A percentile compares a stretch with the other conserved stretches of the same genome.
phyloP scores from a whole-genome alignment of 2,329 filamentous ascomycete genomes.

The Sporothrix brasiliensis region DNA sequence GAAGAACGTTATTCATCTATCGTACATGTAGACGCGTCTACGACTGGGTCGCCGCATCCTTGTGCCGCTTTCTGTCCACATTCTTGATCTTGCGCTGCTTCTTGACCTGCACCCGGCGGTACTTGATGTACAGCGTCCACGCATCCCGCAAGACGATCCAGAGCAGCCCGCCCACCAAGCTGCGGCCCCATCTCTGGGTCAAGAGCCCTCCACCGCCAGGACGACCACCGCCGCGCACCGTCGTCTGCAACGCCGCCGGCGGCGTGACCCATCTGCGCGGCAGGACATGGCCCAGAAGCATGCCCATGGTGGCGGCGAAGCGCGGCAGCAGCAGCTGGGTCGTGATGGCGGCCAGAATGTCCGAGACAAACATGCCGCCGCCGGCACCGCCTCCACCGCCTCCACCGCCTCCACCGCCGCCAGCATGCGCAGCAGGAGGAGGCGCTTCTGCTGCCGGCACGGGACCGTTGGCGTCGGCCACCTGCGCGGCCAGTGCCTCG shows the following conservation, averaged over 20 bases:
- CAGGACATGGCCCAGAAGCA: conserved; percentile 68
- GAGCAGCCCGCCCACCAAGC: conserved; percentile 82
- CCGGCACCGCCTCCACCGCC: not conserved
- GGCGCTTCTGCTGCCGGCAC: not conserved
- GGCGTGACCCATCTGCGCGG: conserved; percentile 67
- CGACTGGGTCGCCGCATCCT: not conserved
- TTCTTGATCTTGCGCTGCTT: conserved; percentile 59
- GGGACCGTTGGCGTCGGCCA: not conserved
- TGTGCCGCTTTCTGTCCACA: conserved; percentile 42
- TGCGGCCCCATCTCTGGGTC: conserved; percentile 85
- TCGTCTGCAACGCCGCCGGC: conserved; percentile 35
- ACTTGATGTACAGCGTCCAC: conserved; percentile 65
- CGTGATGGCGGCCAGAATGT: conserved; percentile 54
- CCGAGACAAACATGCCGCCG: conserved; percentile 42
- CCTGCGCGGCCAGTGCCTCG: not conserved
- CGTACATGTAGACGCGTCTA: not conserved
- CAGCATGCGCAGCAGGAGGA: not conserved
- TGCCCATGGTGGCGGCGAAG: conserved; percentile 77
- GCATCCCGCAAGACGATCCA: conserved; percentile 81
- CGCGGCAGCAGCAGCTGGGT: conserved; percentile 74
- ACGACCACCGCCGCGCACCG: not conserved
- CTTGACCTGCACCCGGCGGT: conserved; percentile 61
- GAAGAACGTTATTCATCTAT: too few relatives aligned
- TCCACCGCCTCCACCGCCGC: conserved; percentile 5
- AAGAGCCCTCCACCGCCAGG: conserved; percentile 66